These are phyloP conservation scores for Inga oerstediana DNA, from an alignment of 306 rosid genomes.

Conservation along the genomic window DNA sequence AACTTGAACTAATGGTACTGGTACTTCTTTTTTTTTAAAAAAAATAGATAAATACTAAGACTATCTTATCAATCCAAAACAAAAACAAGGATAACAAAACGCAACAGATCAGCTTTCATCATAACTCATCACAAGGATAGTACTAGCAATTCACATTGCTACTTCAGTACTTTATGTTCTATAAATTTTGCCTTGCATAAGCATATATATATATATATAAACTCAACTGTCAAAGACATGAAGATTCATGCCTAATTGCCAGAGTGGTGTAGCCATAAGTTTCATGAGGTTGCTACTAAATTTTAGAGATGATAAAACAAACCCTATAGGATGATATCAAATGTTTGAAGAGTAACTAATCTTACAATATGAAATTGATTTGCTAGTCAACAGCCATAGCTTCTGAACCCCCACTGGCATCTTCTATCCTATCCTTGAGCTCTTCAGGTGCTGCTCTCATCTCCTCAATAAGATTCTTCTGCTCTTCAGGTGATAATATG, in stretches of 20 bases:
- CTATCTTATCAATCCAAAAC: neutral
- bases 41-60: too few species aligned
- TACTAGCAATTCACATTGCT: neutral
- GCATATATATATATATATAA: too few species aligned
- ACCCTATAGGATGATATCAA: neutral
- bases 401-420: conserved; percentile 38
- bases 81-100: neutral
- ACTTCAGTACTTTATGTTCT: neutral
- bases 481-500: conserved; percentile 61
- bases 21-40: too few species aligned
- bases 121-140: neutral
- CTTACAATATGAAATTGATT: conserved; percentile 30
- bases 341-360: conserved; percentile 14
- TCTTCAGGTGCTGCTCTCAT: conserved; percentile 56
- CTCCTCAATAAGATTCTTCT: conserved; percentile 63
- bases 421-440: conserved; percentile 51
- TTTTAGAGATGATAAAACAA: neutral
- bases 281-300: too few species aligned
- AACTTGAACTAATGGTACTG: neutral
- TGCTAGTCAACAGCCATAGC: conserved; percentile 50
- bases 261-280: neutral
- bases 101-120: neutral
- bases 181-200: too few species aligned
- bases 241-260: neutral
- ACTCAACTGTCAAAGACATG: neutral